Conservation (phyloP, 371 early-diverging fungal species). For the Apophysomyces sp. region DNA sequence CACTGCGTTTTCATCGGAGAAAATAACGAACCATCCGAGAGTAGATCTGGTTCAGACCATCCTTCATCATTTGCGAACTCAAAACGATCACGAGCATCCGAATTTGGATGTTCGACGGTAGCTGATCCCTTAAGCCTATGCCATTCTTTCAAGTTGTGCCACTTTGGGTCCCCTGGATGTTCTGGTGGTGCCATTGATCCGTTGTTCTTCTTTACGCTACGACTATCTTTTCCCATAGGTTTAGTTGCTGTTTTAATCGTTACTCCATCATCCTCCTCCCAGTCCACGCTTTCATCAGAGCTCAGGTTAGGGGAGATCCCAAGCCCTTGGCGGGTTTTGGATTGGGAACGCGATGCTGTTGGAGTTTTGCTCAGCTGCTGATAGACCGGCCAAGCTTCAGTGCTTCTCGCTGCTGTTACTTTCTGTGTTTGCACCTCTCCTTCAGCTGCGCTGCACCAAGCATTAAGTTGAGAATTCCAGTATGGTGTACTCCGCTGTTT, state of each 20-base stretch:
- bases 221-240: background rate
- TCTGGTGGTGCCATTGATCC: background rate
- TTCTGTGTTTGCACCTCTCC: background rate
- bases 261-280: conserved; percentile 23
- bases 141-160: background rate
- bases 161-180: background rate
- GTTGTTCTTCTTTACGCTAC: background rate
- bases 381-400: background rate
- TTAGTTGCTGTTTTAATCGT: conserved; percentile 17
- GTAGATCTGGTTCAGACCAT: background rate
- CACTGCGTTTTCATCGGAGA: background rate
- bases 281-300: conserved; percentile 15
- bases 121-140: background rate
- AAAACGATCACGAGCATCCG: background rate
- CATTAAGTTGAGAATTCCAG: conserved; percentile 22
- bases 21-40: background rate
- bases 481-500: conserved; percentile 33
- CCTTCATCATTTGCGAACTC: background rate
- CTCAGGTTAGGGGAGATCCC: background rate
- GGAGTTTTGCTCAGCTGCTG: background rate
- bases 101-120: background rate
- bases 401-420: background rate
- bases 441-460: conserved; percentile 10
- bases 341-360: background rate
- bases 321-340: background rate